Percentiles rank a stretch among this genome's conserved stretches.
Conservation (phyloP, 495 filamentous ascomycete species). For the Penicillium coprophilum region DNA sequence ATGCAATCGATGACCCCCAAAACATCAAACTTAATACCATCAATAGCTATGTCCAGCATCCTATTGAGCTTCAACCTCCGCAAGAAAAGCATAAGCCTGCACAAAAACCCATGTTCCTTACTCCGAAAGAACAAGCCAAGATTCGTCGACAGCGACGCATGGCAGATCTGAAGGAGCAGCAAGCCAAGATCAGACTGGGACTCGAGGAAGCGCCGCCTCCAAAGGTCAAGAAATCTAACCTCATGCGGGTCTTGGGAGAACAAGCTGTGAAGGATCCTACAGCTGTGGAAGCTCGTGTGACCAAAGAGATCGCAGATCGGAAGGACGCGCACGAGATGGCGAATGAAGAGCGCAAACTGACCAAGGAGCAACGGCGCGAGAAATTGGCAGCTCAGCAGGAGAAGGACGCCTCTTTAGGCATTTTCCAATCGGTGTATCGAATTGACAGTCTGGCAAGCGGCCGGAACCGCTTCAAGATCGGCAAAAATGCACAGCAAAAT, state of each 20-base stretch:
- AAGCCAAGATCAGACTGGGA: slow-evolving; percentile 91
- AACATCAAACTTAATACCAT: slow-evolving; percentile 75
- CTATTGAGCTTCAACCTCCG: slow-evolving; percentile 85
- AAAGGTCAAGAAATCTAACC: slow-evolving; percentile 91
- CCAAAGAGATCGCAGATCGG: slow-evolving; percentile 83
- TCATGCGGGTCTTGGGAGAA: slow-evolving; percentile 97
- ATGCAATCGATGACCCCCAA: slow-evolving; percentile 59
- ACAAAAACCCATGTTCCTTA: slow-evolving; percentile 91
- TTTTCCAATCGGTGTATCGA: slow-evolving; percentile 81
- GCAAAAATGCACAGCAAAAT: slow-evolving; percentile 85
- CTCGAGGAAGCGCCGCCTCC: slow-evolving; percentile 86
- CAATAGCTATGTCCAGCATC: slow-evolving; percentile 87
- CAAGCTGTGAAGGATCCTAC: slow-evolving; percentile 97
- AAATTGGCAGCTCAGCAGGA: slow-evolving; percentile 83
- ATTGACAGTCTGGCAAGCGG: slow-evolving; percentile 85
- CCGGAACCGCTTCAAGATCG: slow-evolving; percentile 88
- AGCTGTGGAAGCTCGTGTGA: slow-evolving; percentile 92
- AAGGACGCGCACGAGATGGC: slow-evolving; percentile 67
- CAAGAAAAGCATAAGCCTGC: slow-evolving; percentile 77
- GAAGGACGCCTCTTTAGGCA: slow-evolving; percentile 81
- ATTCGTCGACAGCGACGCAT: slow-evolving; percentile 86
- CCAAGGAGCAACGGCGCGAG: slow-evolving; percentile 83
- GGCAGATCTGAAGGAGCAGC: slow-evolving; percentile 89
- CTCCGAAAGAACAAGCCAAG: slow-evolving; percentile 86
- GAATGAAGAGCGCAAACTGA: slow-evolving; percentile 88